A percentile compares a stretch with the other conserved stretches of the same genome.
Evolutionary conservation across 495 filamentous ascomycete species (phyloP).

Genomic region (Emericellopsis terricola): DNA sequence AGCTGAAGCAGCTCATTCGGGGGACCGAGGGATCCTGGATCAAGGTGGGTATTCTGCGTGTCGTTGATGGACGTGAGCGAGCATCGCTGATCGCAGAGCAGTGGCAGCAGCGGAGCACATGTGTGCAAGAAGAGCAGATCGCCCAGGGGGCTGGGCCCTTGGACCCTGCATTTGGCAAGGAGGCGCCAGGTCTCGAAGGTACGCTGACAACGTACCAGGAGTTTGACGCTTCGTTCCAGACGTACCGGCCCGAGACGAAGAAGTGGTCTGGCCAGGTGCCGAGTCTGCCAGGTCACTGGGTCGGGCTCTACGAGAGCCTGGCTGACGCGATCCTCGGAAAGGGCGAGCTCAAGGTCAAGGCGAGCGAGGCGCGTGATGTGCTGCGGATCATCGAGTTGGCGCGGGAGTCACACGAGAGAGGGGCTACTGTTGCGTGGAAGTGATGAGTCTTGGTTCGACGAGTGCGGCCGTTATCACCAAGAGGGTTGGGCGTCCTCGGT

Average conservation of each 20-base stretch:
- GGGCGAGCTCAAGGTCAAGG: constrained; percentile 34
- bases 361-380: constrained; percentile 39
- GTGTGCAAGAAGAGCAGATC: no score
- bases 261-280: constrained; percentile 14
- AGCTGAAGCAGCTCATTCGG: constrained; percentile 48
- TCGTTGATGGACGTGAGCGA: no score
- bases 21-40: constrained; percentile 51
- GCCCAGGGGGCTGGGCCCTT: no score
- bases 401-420: constrained; percentile 20
- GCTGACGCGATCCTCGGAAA: constrained; percentile 22
- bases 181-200: no score
- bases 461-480: no score
- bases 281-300: constrained; percentile 31
- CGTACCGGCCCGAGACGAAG: constrained; percentile 7
- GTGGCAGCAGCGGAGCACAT: no score
- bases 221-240: constrained; percentile 8
- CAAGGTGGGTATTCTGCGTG: constrained; percentile 30
- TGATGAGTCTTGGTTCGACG: no score
- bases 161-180: no score
- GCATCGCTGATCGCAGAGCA: no score
- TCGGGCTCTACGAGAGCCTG: constrained; percentile 45
- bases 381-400: constrained; percentile 51
- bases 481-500: no score
- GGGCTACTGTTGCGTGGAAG: constrained; percentile 10
- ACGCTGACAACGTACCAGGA: constrained; percentile 12